phyloP scores from a whole-genome alignment of 2,329 filamentous ascomycete genomes.

The Venturia carpophila region DNA sequence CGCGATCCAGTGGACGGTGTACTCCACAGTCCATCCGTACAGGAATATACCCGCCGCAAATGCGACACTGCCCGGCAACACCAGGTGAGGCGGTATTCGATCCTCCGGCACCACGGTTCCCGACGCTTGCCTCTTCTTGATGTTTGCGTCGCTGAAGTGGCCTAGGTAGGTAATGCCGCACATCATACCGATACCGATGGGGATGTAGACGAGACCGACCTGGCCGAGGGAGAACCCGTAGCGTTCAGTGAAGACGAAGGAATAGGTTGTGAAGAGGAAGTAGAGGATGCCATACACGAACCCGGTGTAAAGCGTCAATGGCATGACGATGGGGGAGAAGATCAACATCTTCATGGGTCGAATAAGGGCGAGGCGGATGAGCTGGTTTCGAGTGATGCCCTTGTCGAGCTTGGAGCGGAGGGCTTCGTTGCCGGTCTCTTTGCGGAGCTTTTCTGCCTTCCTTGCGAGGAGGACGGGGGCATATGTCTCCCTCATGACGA shows the following conservation, averaged over 20 bases:
- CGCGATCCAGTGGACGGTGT: slow-evolving; percentile 29
- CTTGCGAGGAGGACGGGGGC: slow-evolving; percentile 40
- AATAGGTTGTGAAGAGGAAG: slow-evolving; percentile 41
- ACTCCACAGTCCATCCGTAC: slow-evolving; percentile 25
- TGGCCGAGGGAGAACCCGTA: slow-evolving; percentile 35
- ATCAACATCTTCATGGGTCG: slow-evolving; percentile 34
- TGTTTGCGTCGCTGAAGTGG: slow-evolving; percentile 2
- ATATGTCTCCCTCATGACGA: slow-evolving; percentile 44
- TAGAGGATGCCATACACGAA: slow-evolving; percentile 34
- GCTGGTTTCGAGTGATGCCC: slow-evolving; percentile 29
- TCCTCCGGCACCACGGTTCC: slow-evolving; percentile 12
- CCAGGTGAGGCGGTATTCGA: neutral
- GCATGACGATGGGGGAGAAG: slow-evolving; percentile 29
- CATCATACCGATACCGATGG: slow-evolving; percentile 35
- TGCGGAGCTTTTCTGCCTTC: slow-evolving; percentile 41
- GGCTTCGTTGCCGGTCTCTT: slow-evolving; percentile 44
- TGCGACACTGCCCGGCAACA: slow-evolving; percentile 31
- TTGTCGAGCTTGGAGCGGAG: slow-evolving; percentile 35
- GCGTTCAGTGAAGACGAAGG: slow-evolving; percentile 33
- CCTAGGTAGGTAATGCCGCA: slow-evolving; percentile 23
- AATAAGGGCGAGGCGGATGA: slow-evolving; percentile 38
- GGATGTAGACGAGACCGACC: slow-evolving; percentile 36
- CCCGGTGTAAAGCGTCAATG: slow-evolving; percentile 31
- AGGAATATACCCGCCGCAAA: slow-evolving; percentile 31
- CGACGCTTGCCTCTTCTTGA: neutral